Evolutionary conservation across 2,329 filamentous ascomycete genomes (phyloP).

Genomic region (Cyanodermella asteris): DNA sequence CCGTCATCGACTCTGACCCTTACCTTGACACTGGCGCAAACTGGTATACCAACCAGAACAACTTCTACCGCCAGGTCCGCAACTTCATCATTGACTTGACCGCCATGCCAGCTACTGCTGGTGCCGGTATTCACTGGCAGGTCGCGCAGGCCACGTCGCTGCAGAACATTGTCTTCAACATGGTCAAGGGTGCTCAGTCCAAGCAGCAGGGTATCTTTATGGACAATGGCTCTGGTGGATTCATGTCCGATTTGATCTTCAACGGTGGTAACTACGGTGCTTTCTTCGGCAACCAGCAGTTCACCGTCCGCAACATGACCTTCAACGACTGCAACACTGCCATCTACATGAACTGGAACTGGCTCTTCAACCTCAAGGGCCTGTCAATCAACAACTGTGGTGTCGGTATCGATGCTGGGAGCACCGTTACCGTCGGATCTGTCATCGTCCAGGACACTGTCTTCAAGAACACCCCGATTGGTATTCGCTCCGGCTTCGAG

Average conservation of each 20-base stretch:
- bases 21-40: constrained; percentile 48
- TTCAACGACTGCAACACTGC: constrained; percentile 70
- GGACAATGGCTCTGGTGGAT: constrained; percentile 67
- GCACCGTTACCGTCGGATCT: constrained; percentile 60
- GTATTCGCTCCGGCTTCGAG: constrained; percentile 51
- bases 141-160: constrained; percentile 36
- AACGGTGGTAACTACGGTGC: constrained; percentile 60
- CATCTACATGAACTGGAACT: constrained; percentile 82
- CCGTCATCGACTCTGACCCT: constrained; percentile 70
- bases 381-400: constrained; percentile 50
- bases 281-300: constrained; percentile 72
- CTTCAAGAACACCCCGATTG: constrained; percentile 53
- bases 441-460: constrained; percentile 63
- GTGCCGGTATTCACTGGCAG: constrained; percentile 65
- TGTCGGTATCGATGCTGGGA: constrained; percentile 49
- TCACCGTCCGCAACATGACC: constrained; percentile 60
- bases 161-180: constrained; percentile 46
- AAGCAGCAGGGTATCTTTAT: constrained; percentile 61
- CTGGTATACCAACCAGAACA: constrained; percentile 61
- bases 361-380: constrained; percentile 64
- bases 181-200: constrained; percentile 47
- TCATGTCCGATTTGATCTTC: constrained; percentile 66
- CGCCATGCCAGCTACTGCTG: constrained; percentile 34
- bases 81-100: constrained; percentile 65
- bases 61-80: constrained; percentile 65